Conservation (phyloP, 164 flowering plant species). For the Vitis amurensis region DNA sequence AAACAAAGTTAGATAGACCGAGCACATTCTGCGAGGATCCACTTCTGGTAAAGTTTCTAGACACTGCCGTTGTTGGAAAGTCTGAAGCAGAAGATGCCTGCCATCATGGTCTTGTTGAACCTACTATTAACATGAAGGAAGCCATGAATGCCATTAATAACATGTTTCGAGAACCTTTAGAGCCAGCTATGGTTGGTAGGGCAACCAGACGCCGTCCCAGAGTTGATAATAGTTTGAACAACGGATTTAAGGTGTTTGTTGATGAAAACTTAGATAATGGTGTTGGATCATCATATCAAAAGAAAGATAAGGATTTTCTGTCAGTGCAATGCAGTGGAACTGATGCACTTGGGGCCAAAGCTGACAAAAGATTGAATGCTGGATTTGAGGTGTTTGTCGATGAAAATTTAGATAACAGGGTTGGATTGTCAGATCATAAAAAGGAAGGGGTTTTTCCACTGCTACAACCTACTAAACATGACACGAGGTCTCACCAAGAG, state of each 20-base stretch:
- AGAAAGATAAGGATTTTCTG: slow-evolving; percentile 11
- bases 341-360: slow-evolving; percentile 17
- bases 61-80: slow-evolving; percentile 71
- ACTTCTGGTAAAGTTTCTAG: slow-evolving; percentile 68
- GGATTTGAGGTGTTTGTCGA: slow-evolving; percentile 64
- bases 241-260: slow-evolving; percentile 51
- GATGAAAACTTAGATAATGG: slow-evolving; percentile 51
- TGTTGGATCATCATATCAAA: slow-evolving; percentile 15
- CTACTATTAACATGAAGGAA: slow-evolving; percentile 87
- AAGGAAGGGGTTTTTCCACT: slow-evolving; percentile 9
- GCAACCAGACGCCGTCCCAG: slow-evolving; percentile 37
- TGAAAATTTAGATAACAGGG: slow-evolving; percentile 38
- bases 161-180: slow-evolving; percentile 92
- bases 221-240: slow-evolving; percentile 24
- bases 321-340: slow-evolving; percentile 5
- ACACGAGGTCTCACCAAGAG: slow-evolving; percentile 28
- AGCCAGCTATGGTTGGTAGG: slow-evolving; percentile 38
- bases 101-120: slow-evolving; percentile 96
- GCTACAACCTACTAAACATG: slow-evolving; percentile 2
- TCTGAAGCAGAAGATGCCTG: slow-evolving; percentile 85
- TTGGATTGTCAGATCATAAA: slow-evolving; percentile 15
- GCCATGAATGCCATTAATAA: slow-evolving; percentile 81
- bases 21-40: slow-evolving; percentile 54
- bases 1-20: slow-evolving; percentile 13
- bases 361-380: slow-evolving; percentile 22